Conservation (phyloP, 1,284 basidiomycete genomes). For the Mycosarcoma mackinlayi region DNA sequence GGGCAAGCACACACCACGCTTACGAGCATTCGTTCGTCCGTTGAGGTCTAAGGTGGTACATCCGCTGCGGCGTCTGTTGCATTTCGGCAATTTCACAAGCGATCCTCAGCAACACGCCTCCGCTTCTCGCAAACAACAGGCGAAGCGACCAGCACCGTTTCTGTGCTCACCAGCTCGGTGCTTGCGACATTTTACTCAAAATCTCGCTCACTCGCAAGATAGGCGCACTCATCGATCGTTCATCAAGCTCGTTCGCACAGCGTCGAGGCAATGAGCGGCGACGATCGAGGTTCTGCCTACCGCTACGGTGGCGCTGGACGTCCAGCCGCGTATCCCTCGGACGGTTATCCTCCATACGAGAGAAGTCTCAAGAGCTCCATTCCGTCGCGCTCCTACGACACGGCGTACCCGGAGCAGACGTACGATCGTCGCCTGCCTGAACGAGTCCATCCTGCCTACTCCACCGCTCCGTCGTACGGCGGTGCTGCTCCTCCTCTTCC, state of each 20-base stretch:
- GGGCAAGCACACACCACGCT: neutral
- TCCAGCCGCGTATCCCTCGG: slow-evolving; percentile 20
- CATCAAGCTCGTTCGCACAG: no score
- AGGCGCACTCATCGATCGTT: neutral
- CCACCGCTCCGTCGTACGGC: slow-evolving; percentile 28
- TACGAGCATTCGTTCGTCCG: neutral
- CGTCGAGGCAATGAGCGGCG: slow-evolving; percentile 28
- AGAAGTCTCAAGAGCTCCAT: slow-evolving; percentile 24
- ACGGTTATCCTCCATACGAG: slow-evolving; percentile 32
- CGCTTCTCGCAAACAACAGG: no score
- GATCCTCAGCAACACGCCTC: no score
- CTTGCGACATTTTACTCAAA: no score
- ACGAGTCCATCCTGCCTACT: slow-evolving; percentile 40
- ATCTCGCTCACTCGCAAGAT: neutral
- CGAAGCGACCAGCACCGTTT: no score
- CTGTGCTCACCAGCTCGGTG: no score
- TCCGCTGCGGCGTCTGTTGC: no score
- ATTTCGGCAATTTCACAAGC: no score
- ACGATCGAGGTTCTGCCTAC: slow-evolving; percentile 34
- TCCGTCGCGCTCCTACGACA: slow-evolving; percentile 24
- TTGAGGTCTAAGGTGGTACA: neutral
- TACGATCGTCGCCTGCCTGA: slow-evolving; percentile 34
- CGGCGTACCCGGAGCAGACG: slow-evolving; percentile 12
- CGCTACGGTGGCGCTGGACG: slow-evolving; percentile 32
- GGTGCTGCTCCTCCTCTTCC: slow-evolving; percentile 19